A percentile compares a stretch with the other conserved stretches of the same genome.
Evolutionary conservation across 208 protist genomes (phyloP).

Genomic region (Trypanosoma scelopori): DNA sequence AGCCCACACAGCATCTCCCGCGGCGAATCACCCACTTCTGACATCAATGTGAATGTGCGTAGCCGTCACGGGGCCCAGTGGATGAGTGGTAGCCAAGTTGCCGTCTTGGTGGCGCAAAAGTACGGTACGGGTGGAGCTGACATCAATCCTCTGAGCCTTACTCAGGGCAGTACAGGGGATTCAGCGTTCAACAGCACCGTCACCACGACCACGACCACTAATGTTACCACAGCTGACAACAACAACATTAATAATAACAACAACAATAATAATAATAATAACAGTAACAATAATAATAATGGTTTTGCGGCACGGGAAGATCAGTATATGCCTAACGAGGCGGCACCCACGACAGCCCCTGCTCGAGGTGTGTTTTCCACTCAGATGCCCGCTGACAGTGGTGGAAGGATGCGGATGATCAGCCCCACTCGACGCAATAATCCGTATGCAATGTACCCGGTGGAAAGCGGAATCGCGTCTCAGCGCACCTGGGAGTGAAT

Average conservation of each 20-base stretch:
- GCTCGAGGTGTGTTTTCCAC: neutral
- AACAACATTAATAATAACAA: neutral
- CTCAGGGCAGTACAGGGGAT: neutral
- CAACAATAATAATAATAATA: neutral
- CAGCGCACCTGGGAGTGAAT: neutral
- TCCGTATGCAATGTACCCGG: conserved; percentile 18
- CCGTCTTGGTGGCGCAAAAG: conserved; percentile 14
- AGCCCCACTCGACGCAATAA: conserved; percentile 33
- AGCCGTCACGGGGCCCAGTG: conserved; percentile 1
- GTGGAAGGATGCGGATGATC: conserved; percentile 16
- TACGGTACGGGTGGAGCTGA: neutral
- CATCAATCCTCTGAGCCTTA: neutral
- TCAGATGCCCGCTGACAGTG: neutral
- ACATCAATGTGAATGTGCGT: conserved; percentile 20
- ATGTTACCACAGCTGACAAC: neutral
- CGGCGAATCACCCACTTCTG: conserved; percentile 26
- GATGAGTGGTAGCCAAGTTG: conserved; percentile 15
- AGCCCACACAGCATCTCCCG: conserved; percentile 11
- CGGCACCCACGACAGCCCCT: neutral
- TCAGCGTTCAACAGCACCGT: neutral
- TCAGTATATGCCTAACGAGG: neutral
- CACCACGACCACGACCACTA: neutral
- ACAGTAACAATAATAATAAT: neutral
- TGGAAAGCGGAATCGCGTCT: neutral
- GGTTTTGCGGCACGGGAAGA: conserved; percentile 12